These are phyloP conservation scores for Eimeria maxima DNA, from an alignment of 169 alveolate genomes.

Conservation along the genomic window DNA sequence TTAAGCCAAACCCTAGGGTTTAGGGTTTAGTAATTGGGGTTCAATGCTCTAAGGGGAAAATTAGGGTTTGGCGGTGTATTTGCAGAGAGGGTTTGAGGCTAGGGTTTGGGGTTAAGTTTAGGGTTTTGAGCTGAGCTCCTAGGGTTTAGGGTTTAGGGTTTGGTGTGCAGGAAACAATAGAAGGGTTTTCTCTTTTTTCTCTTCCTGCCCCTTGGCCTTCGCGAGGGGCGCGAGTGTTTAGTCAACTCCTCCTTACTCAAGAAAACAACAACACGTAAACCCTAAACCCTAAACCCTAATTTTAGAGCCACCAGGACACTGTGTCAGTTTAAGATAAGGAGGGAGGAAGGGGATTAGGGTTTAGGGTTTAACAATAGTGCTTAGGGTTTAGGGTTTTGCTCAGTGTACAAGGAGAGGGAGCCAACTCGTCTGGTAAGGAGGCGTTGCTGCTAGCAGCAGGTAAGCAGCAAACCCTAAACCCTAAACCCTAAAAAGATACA, in stretches of 20 bases:
- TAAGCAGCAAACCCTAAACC: conserved; percentile 2
- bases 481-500: background rate
- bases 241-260: background rate
- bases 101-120: background rate
- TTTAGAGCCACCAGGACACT: too few relatives aligned
- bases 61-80: background rate
- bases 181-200: background rate
- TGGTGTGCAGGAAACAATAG: background rate
- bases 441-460: background rate
- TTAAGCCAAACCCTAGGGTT: background rate
- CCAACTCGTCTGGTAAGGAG: too few relatives aligned
- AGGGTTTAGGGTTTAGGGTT: conserved; percentile 34
- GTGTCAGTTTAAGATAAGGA: too few relatives aligned
- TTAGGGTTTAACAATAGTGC: too few relatives aligned
- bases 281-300: background rate
- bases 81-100: background rate
- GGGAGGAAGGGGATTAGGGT: too few relatives aligned
- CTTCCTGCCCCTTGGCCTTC: background rate
- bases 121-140: background rate
- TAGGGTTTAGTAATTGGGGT: background rate
- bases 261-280: background rate
- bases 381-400: too few relatives aligned
- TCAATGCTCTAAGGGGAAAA: background rate
- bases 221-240: background rate
- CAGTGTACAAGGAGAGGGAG: too few relatives aligned